phyloP scores from a whole-genome alignment of 768 basidiomycete genomes.

The Mycena vitilis region DNA sequence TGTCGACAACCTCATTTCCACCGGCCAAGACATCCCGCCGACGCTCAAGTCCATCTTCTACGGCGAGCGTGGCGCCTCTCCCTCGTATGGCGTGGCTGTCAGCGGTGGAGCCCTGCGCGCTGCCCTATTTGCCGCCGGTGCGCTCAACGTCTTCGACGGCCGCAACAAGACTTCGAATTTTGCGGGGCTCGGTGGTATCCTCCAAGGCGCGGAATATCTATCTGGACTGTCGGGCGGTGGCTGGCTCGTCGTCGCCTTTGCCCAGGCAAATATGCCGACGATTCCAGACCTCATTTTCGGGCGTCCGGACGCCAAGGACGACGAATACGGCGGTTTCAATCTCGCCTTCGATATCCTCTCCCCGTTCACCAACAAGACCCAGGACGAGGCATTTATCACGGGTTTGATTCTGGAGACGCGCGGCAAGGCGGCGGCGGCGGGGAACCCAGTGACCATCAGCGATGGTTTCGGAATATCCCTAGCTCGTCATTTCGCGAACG shows the following conservation, averaged over 20 bases:
- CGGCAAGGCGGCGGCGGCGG: conserved; percentile 46
- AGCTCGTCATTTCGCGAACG: conserved; percentile 42
- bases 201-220: conserved; percentile 64
- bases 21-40: conserved; percentile 42
- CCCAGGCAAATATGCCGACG: conserved; percentile 53
- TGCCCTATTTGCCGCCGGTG: conserved; percentile 62
- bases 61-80: conserved; percentile 38
- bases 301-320: conserved; percentile 25
- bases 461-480: conserved; percentile 32
- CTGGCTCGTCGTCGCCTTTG: conserved; percentile 53
- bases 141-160: conserved; percentile 58
- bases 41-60: conserved; percentile 49
- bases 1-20: conserved; percentile 49
- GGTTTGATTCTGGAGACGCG: conserved; percentile 41
- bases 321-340: conserved; percentile 51
- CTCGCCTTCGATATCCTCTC: conserved; percentile 39
- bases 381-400: conserved; percentile 37
- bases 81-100: conserved; percentile 58
- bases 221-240: conserved; percentile 61
- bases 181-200: conserved; percentile 59
- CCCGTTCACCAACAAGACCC: conserved; percentile 40
- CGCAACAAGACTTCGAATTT: conserved; percentile 55
- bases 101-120: conserved; percentile 70
- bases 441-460: conserved; percentile 37
- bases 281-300: conserved; percentile 52